Evolutionary conservation across 768 basidiomycete genomes (phyloP), one percentile per base, ranked within the genome.

Genomic region (Coprinopsis sp.): DNA sequence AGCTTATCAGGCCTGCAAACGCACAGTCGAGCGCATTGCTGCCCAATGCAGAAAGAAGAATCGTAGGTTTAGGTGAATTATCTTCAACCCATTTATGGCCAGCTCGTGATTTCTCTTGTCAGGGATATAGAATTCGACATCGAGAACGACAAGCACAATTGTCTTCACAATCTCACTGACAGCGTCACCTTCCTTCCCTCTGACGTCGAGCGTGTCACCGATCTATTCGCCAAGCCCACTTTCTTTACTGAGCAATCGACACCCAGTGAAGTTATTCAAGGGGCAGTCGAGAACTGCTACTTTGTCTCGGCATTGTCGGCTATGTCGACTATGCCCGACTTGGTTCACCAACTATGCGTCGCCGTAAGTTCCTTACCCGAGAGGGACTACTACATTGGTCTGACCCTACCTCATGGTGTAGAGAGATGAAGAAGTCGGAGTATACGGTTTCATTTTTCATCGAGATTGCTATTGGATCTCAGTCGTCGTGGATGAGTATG

Each of bases 101-200:
- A 56, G 1, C 52, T 53, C 18, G 28, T 28, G 7, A 16, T 45
- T 12, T 29, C 23, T 23, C 19, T 37, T 27, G 43, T 1, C n/a
- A 77, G 79, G 54, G 79, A 81, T 59, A 62, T 76, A 21, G 78
- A 78, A 52, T 81, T 79, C 46, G 79, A 81, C 53, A 61, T 81
- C n/a, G 77, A 77, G 54, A 76, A 75, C 39, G 77, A 80, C 57
- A 54, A 61, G 37, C 58, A 72, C 5, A 62, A 67, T 4, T 81
- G 79, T 57, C 63, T 81, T 14, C 56, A 67, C 44, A 60, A 54
- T 22, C 54, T 65, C 2, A 39, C 44, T 4, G 51, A 55, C 4
- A 37, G 33, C 46, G 54, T 51, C 40, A 51, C 51, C 6, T 57
- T 59, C 39, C 19, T 38, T 2, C 51, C 57, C 3, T 49, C 58